Base-by-base conservation (phyloP, 2,329 filamentous ascomycete genomes). In the Sporothrix pseudoabietina region DNA sequence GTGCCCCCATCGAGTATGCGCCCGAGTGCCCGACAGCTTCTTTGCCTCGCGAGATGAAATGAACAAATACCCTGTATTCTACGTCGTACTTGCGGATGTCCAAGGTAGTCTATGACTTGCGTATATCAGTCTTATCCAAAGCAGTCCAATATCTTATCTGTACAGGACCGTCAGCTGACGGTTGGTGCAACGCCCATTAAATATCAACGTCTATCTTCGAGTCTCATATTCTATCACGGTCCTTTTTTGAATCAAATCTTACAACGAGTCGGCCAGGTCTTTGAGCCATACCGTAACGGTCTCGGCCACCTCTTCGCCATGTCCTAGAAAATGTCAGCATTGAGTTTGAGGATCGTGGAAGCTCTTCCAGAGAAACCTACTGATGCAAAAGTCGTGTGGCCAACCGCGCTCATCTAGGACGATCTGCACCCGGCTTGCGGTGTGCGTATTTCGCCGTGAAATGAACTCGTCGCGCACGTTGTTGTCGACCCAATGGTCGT, bases 401-500 rank as follows among this genome's bases (percentile, higher is more conserved):
- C 91, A 79, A 10, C 84, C 82, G 2, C 83, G 71, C 75, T 88
- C 84, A 72, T 90, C 88, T 49, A 91, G 82, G 47, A 85, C 79
- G 69, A 90, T 82, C 73, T 81, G 82, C 0, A 85, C 85, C 74
- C 83, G 81, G 7, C 82, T 82, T 35, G 76, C 75, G 69, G 81
- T 79, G 39, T 79, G 73, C 1, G 72, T 39, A 74, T 74, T 10
- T 35, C 78, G 59, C 78, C 79, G 32, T 79, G 81, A 82, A 71
- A 91, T 87, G 73, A 91, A 87, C 39, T 83, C 83, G 76, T 90
- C 87, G 9, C 89, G 82, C 65, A 85, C 83, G 69, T 84, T 81
- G 66, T 88, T 82, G 2, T 87, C 86, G 1, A 91, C 87, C 89
- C 89, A 91, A 73, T 90, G 85, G 74, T 91, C 89, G 69, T 86